These are phyloP conservation scores for Apostasia ramifera DNA, from an alignment of 106 monocot genomes.

Conservation along the genomic window DNA sequence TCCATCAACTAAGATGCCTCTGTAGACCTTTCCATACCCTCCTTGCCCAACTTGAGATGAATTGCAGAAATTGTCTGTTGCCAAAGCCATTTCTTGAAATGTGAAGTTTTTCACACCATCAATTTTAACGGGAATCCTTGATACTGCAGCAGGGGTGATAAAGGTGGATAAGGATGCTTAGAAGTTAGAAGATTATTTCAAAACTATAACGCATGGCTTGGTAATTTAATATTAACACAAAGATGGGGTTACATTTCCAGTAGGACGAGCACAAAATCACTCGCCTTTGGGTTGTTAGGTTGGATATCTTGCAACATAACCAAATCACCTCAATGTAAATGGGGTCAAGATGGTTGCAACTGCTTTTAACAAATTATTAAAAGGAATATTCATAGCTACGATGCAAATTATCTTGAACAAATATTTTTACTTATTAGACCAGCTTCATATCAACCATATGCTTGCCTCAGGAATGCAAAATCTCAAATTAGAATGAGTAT, in stretches of 20 bases:
- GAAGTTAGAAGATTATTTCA: not conserved
- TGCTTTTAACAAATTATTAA: too few species aligned
- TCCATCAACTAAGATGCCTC: conserved; percentile 76
- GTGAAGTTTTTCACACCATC: conserved; percentile 79
- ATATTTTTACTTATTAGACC: too few species aligned
- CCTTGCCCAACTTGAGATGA: conserved; percentile 78
- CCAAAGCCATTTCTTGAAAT: conserved; percentile 61
- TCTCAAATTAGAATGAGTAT: too few species aligned
- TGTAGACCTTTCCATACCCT: conserved; percentile 97
- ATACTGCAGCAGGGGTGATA: conserved; percentile 34
- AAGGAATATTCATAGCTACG: too few species aligned
- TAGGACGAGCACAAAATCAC: not conserved
- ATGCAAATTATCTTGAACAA: too few species aligned
- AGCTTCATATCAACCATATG: too few species aligned
- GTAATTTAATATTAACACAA: not conserved
- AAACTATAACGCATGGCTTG: not conserved
- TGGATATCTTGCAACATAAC: too few species aligned
- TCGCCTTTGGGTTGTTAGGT: too few species aligned
- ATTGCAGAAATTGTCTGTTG: conserved; percentile 54
- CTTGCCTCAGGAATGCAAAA: too few species aligned
- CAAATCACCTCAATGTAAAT: too few species aligned
- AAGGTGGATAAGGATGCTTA: conserved; percentile 4
- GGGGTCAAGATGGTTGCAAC: too few species aligned
- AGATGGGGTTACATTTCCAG: not conserved
- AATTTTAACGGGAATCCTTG: conserved; percentile 71